Percentiles rank a stretch among this genome's conserved stretches.
These are phyloP conservation scores for Tylopilus intermedius DNA, from an alignment of 768 basidiomycete genomes.

Conservation along the genomic window DNA sequence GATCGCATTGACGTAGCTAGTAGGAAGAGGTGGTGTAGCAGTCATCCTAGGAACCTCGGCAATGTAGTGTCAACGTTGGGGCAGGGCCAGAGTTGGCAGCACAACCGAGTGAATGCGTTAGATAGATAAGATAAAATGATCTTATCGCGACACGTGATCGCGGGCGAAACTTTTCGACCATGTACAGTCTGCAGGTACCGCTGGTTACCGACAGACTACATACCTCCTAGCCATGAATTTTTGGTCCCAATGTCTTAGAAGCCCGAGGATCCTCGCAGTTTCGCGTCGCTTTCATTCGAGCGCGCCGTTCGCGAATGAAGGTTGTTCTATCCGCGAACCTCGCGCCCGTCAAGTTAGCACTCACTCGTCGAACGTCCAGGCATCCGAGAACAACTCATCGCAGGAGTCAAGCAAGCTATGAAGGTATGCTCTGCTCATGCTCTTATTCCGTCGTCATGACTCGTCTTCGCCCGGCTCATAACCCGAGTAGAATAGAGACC, in stretches of 20 bases:
- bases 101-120: background rate
- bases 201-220: too few species aligned
- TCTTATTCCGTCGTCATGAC: background rate
- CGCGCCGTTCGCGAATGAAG: slow-evolving; percentile 16
- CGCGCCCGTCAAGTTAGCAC: background rate
- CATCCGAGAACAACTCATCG: slow-evolving; percentile 47
- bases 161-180: background rate
- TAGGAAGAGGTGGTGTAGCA: slow-evolving; percentile 42
- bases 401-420: slow-evolving; percentile 61
- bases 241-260: slow-evolving; percentile 11
- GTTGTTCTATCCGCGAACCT: slow-evolving; percentile 6
- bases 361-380: slow-evolving; percentile 32
- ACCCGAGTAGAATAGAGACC: slow-evolving; percentile 47
- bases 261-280: slow-evolving; percentile 1
- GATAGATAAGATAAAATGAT: background rate
- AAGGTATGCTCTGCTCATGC: slow-evolving; percentile 41
- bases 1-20: slow-evolving; percentile 45
- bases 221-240: slow-evolving; percentile 11
- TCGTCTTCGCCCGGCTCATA: background rate
- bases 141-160: slow-evolving; percentile 20
- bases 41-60: slow-evolving; percentile 9
- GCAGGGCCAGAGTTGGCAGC: background rate
- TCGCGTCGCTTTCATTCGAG: slow-evolving; percentile 13
- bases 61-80: background rate
- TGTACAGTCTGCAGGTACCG: too few species aligned